Evolutionary conservation across 2,329 filamentous ascomycete species (phyloP).

Genomic region (Anthostomella pinea): DNA sequence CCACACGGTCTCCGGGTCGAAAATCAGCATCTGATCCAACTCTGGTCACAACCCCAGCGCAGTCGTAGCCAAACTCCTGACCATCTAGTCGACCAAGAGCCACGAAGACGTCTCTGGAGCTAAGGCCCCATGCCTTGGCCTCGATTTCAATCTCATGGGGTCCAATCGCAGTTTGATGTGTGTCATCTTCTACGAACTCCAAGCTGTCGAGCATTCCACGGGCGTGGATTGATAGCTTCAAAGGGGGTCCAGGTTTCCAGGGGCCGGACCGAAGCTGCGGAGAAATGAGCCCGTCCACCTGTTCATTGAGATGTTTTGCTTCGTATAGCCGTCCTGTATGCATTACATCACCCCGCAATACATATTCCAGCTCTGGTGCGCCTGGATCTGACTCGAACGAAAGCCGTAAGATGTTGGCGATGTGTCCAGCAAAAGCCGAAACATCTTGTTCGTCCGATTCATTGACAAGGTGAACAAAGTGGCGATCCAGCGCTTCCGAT

Average conservation of each 20-base stretch:
- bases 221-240: conserved; percentile 4
- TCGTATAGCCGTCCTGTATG: background rate
- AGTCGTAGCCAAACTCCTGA: conserved; percentile 5
- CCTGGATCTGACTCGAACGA: too few species aligned
- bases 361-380: too few species aligned
- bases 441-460: too few species aligned
- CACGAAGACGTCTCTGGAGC: conserved; percentile 10
- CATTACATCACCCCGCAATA: too few species aligned
- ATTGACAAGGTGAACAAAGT: too few species aligned
- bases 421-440: too few species aligned
- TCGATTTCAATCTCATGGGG: conserved; percentile 19
- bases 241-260: conserved; percentile 6
- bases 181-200: conserved; percentile 12
- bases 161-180: conserved; percentile 2
- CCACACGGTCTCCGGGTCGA: conserved; percentile 1
- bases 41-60: conserved; percentile 8
- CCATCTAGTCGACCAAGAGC: conserved; percentile 4
- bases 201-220: conserved; percentile 17
- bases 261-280: background rate
- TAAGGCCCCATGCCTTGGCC: conserved; percentile 5
- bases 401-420: too few species aligned
- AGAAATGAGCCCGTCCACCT: background rate
- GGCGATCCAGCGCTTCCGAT: background rate
- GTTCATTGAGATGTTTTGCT: background rate
- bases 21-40: background rate